phyloP scores from a whole-genome alignment of 2,329 filamentous ascomycete genomes.

The Nothophoma quercina region DNA sequence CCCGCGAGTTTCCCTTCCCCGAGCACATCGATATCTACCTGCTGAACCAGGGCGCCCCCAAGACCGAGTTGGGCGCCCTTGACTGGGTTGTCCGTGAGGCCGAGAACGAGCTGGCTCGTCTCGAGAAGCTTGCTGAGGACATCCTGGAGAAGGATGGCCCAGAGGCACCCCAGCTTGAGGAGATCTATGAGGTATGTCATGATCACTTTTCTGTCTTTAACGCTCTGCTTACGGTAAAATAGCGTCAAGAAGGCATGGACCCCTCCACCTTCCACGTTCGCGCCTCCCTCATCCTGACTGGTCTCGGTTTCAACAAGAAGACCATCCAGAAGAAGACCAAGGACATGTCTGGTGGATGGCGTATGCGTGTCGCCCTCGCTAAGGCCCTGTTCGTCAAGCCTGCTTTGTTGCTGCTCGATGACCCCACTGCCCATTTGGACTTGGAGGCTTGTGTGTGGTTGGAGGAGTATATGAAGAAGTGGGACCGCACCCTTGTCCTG shows the following conservation, averaged over 20 bases:
- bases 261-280: conserved; percentile 96
- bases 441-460: conserved; percentile 99
- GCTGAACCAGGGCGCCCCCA: conserved; percentile 93
- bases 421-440: conserved; percentile 99
- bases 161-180: conserved; percentile 87
- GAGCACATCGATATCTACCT: conserved; percentile 98
- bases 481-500: conserved; percentile 94
- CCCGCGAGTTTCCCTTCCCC: conserved; percentile 93
- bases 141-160: conserved; percentile 92
- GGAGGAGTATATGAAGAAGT: conserved; percentile 99
- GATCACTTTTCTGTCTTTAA: not conserved
- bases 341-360: conserved; percentile 99
- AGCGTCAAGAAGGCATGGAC: conserved; percentile 99
- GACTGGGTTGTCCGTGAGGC: conserved; percentile 98
- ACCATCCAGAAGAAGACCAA: conserved; percentile 99
- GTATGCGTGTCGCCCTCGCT: conserved; percentile 97
- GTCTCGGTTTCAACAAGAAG: conserved; percentile 98
- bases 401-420: conserved; percentile 91
- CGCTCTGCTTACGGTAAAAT: conserved; percentile 15
- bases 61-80: conserved; percentile 85
- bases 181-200: conserved; percentile 86
- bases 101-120: conserved; percentile 86
- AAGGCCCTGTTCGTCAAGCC: conserved; percentile 99
- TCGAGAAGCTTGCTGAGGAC: conserved; percentile 88
- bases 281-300: conserved; percentile 94